These are phyloP conservation scores for Anthoceros angustus DNA, from an alignment of 225 moss, liverwort and hornwort species.

Conservation along the genomic window DNA sequence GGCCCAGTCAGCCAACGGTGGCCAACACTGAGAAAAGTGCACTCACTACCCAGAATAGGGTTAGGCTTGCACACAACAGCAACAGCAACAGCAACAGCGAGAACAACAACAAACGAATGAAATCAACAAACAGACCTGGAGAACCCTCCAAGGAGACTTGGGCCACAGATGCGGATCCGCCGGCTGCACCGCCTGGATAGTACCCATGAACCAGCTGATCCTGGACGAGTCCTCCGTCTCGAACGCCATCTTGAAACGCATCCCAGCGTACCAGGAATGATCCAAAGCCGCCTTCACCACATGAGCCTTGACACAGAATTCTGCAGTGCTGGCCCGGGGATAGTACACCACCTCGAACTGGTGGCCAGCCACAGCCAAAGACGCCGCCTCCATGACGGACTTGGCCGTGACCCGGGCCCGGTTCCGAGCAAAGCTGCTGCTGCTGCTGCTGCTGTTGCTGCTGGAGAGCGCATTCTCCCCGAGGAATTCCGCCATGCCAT, in stretches of 20 bases:
- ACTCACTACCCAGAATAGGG: too few species aligned
- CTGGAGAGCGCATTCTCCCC: conserved; percentile 7
- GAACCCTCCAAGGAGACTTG: conserved; percentile 96
- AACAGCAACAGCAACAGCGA: background rate
- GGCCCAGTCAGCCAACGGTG: background rate
- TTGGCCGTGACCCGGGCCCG: conserved; percentile 96
- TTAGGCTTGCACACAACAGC: background rate
- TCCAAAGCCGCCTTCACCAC: conserved; percentile 72
- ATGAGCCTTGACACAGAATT: conserved; percentile 87
- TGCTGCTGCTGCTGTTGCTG: conserved; percentile 31
- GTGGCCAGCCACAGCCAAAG: conserved; percentile 67
- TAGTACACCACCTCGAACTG: conserved; percentile 95
- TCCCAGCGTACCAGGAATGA: conserved; percentile 78
- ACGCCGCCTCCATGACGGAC: conserved; percentile 81
- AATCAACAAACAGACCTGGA: conserved; percentile 39
- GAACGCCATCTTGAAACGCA: conserved; percentile 99
- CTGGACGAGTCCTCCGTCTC: conserved; percentile 98
- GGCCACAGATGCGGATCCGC: conserved; percentile 87
- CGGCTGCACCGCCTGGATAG: conserved; percentile 75
- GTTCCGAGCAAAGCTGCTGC: conserved; percentile 86
- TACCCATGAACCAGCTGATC: conserved; percentile 99
- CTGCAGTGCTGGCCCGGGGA: conserved; percentile 90
- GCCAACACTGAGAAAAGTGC: background rate
- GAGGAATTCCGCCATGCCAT: conserved; percentile 30
- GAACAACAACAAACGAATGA: background rate